These are phyloP conservation scores for Trebouxia gelatinosa DNA, from an alignment of 163 green algal species.

Conservation along the genomic window DNA sequence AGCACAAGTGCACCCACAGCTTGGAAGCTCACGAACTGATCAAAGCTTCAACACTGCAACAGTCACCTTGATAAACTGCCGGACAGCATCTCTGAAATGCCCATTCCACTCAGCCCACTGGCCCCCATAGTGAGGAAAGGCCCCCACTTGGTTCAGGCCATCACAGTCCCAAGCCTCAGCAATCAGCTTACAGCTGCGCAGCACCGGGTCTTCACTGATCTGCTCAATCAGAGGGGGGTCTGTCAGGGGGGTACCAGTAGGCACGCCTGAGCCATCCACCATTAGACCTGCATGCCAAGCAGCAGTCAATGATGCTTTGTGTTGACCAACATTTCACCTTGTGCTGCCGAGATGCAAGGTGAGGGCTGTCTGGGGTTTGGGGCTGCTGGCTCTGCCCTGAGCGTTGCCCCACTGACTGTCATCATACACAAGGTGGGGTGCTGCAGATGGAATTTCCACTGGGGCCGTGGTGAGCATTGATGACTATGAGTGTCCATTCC, in stretches of 20 bases:
- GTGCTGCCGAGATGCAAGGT: no score
- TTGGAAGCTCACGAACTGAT: no score
- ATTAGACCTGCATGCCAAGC: slow-evolving; percentile 67
- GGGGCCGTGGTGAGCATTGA: no score
- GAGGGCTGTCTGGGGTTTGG: no score
- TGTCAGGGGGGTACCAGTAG: slow-evolving; percentile 84
- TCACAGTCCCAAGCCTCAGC: slow-evolving; percentile 98
- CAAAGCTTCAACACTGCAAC: neutral
- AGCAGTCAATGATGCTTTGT: no score
- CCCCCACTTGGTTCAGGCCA: slow-evolving; percentile 92
- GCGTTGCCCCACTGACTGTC: no score
- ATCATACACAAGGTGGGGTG: no score
- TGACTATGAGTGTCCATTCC: no score
- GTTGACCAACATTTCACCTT: no score
- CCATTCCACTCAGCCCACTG: slow-evolving; percentile 99
- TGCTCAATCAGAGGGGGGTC: slow-evolving; percentile 89
- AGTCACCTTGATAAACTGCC: slow-evolving; percentile 77
- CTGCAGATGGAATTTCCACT: no score
- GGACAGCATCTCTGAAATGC: slow-evolving; percentile 86
- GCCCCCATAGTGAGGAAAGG: slow-evolving; percentile 95
- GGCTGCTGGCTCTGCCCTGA: no score
- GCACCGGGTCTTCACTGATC: slow-evolving; percentile 91
- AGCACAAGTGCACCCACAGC: no score
- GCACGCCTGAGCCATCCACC: slow-evolving; percentile 68
- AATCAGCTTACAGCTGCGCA: slow-evolving; percentile 92